phyloP scores from a whole-genome alignment of 2,329 filamentous ascomycete genomes.

The Alternaria novae-zelandiae region DNA sequence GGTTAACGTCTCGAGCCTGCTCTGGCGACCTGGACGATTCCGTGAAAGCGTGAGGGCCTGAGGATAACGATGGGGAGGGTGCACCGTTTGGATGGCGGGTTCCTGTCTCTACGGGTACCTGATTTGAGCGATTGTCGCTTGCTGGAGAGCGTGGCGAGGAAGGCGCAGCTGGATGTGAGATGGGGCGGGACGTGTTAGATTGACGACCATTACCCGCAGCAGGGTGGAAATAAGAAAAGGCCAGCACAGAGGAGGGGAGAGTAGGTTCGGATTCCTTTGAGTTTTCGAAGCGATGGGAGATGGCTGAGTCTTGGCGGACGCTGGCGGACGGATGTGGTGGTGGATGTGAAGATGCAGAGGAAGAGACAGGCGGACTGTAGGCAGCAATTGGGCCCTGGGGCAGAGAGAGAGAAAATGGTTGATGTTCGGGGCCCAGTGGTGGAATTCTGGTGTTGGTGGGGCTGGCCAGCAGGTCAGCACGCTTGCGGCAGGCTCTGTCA shows the following conservation, averaged over 20 bases:
- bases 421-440: constrained; percentile 10
- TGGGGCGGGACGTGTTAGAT: constrained; percentile 14
- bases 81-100: constrained; percentile 2
- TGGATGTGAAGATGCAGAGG: constrained; percentile 15
- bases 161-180: constrained; percentile 8
- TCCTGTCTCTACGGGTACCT: constrained; percentile 6
- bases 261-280: constrained; percentile 19
- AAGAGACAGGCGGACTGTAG: constrained; percentile 11
- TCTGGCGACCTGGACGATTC: constrained; percentile 20
- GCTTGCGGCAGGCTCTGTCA: not conserved
- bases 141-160: constrained; percentile 15
- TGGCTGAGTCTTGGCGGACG: constrained; percentile 29
- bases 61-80: constrained; percentile 13
- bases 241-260: constrained; percentile 13
- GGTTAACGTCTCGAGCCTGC: constrained; percentile 9
- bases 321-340: constrained; percentile 5
- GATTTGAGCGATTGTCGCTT: constrained; percentile 4
- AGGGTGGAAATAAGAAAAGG: constrained; percentile 17
- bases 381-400: constrained; percentile 9
- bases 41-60: not conserved
- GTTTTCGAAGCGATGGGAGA: constrained; percentile 22
- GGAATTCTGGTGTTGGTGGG: constrained; percentile 16
- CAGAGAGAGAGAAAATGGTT: constrained; percentile 5
- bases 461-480: constrained; percentile 16
- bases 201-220: constrained; percentile 11